Conservation (phyloP, 164 flowering plant species). For the Aristolochia californica region DNA sequence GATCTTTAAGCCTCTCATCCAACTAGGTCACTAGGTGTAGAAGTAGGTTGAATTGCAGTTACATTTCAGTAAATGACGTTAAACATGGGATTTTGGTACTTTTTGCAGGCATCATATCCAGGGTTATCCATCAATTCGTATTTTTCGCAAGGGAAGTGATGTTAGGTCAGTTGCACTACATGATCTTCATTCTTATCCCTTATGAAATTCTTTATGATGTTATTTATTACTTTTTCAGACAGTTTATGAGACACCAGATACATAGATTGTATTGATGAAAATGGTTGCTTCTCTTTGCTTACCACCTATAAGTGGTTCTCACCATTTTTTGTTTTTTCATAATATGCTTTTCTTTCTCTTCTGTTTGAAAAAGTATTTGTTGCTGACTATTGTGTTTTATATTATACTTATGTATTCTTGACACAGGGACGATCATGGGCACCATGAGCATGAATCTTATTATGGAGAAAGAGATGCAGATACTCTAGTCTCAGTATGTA, state of each 20-base stretch:
- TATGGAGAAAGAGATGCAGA: constrained; percentile 97
- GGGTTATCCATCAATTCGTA: constrained; percentile 95
- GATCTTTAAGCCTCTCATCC: too few species aligned
- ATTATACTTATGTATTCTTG: constrained; percentile 1
- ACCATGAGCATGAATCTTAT: constrained; percentile 94
- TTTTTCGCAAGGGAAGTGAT: constrained; percentile 93
- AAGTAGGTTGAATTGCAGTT: too few species aligned
- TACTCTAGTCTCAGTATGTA: constrained; percentile 62
- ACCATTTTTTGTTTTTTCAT: not conserved
- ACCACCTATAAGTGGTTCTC: too few species aligned
- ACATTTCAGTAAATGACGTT: too few species aligned
- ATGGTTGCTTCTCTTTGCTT: too few species aligned
- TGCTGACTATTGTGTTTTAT: not conserved
- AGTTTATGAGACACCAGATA: too few species aligned
- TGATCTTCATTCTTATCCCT: too few species aligned
- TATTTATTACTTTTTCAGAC: too few species aligned
- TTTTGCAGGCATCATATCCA: constrained; percentile 86
- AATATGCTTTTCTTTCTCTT: too few species aligned
- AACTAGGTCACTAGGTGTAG: too few species aligned
- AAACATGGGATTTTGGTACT: not conserved
- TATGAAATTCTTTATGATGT: too few species aligned
- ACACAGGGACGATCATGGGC: constrained; percentile 64
- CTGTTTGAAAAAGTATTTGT: not conserved
- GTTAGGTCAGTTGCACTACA: constrained; percentile 31
- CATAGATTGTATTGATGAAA: too few species aligned